A percentile compares a stretch with the other conserved stretches of the same genome.
Conservation (phyloP, 495 filamentous ascomycete species). For the Aspergillus funiculosus region DNA sequence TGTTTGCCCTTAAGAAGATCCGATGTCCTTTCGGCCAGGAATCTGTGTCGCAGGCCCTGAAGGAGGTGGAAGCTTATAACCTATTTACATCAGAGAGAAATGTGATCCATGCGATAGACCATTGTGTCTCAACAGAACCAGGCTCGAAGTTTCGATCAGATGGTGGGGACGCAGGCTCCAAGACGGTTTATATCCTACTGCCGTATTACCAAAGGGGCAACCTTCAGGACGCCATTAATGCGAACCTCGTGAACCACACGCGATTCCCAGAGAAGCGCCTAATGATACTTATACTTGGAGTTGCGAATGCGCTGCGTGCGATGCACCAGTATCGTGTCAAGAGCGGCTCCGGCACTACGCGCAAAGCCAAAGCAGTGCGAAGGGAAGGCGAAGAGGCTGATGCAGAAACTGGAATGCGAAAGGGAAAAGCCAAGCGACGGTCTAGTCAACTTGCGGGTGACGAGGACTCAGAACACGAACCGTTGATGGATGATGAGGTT, state of each 20-base stretch:
- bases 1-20: conserved; percentile 97
- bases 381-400: conserved; percentile 56
- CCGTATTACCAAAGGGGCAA: conserved; percentile 95
- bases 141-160: conserved; percentile 54
- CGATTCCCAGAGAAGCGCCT: conserved; percentile 81
- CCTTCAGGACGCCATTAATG: conserved; percentile 96
- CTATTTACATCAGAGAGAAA: conserved; percentile 75
- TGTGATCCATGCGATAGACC: conserved; percentile 89
- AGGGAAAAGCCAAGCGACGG: conserved; percentile 46
- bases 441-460: conserved; percentile 45
- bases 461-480: conserved; percentile 68
- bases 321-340: conserved; percentile 85
- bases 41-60: conserved; percentile 86
- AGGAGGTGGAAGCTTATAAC: conserved; percentile 94
- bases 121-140: conserved; percentile 60
- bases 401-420: conserved; percentile 51
- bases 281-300: conserved; percentile 86
- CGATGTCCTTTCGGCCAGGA: conserved; percentile 95
- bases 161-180: conserved; percentile 56
- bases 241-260: conserved; percentile 95
- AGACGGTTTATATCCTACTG: conserved; percentile 93
- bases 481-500: conserved; percentile 80
- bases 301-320: conserved; percentile 76
- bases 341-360: conserved; percentile 46
- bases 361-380: conserved; percentile 57